Conservation (phyloP, 306 rosid genomes). For the Begonia masoniana region DNA sequence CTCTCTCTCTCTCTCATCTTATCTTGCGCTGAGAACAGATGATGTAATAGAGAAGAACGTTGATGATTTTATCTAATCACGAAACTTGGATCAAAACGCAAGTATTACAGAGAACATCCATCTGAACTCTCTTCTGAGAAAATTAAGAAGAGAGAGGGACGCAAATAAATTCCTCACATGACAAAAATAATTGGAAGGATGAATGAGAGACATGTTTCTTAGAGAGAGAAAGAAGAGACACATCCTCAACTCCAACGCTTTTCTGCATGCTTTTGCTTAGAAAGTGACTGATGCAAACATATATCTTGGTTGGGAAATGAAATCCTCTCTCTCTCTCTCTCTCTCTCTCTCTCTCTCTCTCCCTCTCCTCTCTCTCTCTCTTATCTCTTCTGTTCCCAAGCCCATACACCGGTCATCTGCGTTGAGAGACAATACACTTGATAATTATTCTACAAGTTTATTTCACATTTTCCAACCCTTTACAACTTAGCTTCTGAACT, state of each 20-base stretch:
- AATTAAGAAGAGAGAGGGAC: too few species aligned
- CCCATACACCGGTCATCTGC: conserved; percentile 45
- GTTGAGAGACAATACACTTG: conserved; percentile 26
- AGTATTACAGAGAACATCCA: too few species aligned
- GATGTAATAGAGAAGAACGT: too few species aligned
- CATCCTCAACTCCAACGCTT: conserved; percentile 7
- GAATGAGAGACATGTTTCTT: conserved; percentile 3
- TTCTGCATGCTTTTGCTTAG: conserved; percentile 17
- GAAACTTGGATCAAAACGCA: too few species aligned
- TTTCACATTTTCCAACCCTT: conserved; percentile 43
- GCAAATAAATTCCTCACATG: too few species aligned
- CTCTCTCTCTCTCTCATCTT: too few species aligned
- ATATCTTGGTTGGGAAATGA: conserved; percentile 40
- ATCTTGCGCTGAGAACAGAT: too few species aligned
- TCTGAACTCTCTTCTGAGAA: too few species aligned
- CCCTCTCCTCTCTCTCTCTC: conserved; percentile 21
- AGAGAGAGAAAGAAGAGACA: conserved; percentile 16
- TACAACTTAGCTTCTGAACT: conserved; percentile 29
- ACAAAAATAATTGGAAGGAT: background rate
- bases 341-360: conserved; percentile 18
- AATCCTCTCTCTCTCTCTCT: conserved; percentile 18
- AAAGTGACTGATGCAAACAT: conserved; percentile 24
- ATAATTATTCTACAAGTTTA: conserved; percentile 16
- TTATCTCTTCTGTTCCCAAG: conserved; percentile 60
- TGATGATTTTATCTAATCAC: too few species aligned